Conservation (phyloP, 805 yeast species). For the Hanseniaspora thailandica region DNA sequence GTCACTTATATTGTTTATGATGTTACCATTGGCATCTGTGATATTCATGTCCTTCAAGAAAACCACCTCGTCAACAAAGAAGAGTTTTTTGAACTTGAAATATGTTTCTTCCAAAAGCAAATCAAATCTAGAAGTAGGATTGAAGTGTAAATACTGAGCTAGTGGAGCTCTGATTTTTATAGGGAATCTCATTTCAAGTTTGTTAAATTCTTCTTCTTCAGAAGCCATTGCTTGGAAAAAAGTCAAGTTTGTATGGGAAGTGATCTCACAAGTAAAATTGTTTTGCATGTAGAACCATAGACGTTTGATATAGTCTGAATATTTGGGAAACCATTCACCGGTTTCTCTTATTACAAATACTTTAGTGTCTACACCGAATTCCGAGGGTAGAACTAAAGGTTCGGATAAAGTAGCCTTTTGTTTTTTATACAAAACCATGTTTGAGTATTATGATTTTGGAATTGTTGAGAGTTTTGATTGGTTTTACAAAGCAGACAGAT, state of each 20-base stretch:
- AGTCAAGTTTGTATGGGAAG: slow-evolving; percentile 85
- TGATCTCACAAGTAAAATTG: slow-evolving; percentile 88
- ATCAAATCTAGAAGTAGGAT: slow-evolving; percentile 70
- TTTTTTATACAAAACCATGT: slow-evolving; percentile 63
- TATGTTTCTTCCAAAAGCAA: slow-evolving; percentile 80
- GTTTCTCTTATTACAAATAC: slow-evolving; percentile 80
- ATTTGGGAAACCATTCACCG: slow-evolving; percentile 72
- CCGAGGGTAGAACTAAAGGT: slow-evolving; percentile 47
- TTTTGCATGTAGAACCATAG: slow-evolving; percentile 61
- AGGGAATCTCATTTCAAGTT: slow-evolving; percentile 74
- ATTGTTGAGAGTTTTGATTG: background rate
- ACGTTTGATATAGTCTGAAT: slow-evolving; percentile 62
- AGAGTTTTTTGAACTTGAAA: slow-evolving; percentile 62
- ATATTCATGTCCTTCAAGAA: slow-evolving; percentile 34
- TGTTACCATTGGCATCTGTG: background rate
- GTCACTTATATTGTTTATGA: slow-evolving; percentile 21
- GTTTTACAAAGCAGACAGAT: too few species aligned
- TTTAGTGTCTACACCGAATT: slow-evolving; percentile 36
- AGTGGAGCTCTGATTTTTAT: slow-evolving; percentile 87
- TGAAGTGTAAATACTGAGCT: slow-evolving; percentile 72
- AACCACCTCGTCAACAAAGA: slow-evolving; percentile 83
- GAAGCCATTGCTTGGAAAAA: slow-evolving; percentile 78
- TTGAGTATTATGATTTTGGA: too few species aligned
- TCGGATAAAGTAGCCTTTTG: slow-evolving; percentile 52
- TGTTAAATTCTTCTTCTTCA: slow-evolving; percentile 51